Percentiles rank a stretch among this genome's conserved stretches.
These are phyloP conservation scores for Zizania latifolia DNA, from an alignment of 176 grass and related monocot species.

Conservation along the genomic window DNA sequence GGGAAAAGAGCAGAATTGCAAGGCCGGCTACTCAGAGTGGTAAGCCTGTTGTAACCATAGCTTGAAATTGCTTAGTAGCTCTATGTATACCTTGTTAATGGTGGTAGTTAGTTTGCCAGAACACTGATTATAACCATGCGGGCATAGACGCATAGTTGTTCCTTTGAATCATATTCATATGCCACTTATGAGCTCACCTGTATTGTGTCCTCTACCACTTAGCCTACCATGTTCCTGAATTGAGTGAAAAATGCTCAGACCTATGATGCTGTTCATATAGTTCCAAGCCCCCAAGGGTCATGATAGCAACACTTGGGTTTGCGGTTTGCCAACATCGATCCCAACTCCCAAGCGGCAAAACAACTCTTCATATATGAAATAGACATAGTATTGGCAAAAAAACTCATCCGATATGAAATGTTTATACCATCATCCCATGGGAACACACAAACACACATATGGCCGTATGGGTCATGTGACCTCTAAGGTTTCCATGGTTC, in stretches of 20 bases:
- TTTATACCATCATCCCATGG: background rate
- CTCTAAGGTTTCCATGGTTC: background rate
- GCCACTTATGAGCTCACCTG: background rate
- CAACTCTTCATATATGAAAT: background rate
- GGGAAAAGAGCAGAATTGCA: constrained; percentile 61
- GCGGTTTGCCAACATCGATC: background rate
- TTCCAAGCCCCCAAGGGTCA: background rate
- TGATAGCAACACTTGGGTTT: background rate
- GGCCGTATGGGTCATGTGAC: too few relatives aligned
- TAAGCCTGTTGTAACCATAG: constrained; percentile 22
- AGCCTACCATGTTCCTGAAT: background rate
- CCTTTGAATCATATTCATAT: background rate
- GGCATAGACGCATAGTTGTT: background rate
- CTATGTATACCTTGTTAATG: background rate
- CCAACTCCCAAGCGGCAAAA: background rate
- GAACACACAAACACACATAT: too few relatives aligned
- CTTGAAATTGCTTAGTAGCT: background rate
- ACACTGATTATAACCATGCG: background rate
- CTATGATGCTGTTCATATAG: background rate
- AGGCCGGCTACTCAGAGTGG: constrained; percentile 73
- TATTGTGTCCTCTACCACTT: constrained; percentile 1
- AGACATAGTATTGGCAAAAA: background rate
- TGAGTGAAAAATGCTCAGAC: background rate
- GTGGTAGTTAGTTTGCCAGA: background rate
- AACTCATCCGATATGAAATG: background rate